Evolutionary conservation across 129 eudicot species (phyloP).

Genomic region (Flaveria ramosissima): DNA sequence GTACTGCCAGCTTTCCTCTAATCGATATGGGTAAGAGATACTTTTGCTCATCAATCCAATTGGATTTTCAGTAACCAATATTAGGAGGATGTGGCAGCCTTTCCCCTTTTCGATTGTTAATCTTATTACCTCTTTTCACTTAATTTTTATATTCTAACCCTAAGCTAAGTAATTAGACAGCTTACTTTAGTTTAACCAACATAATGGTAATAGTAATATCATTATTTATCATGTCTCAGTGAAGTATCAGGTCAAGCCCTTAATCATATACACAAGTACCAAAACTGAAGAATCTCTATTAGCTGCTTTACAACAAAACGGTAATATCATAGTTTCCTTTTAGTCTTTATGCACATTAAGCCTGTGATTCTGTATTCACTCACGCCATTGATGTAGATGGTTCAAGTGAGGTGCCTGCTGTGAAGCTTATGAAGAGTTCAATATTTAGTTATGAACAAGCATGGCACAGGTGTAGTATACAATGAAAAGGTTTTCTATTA

Average conservation of each 20-base stretch:
- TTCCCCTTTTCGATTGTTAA: neutral
- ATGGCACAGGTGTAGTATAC: slow-evolving; percentile 82
- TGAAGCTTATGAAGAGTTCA: slow-evolving; percentile 94
- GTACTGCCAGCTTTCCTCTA: slow-evolving; percentile 60
- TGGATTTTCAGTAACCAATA: too few species aligned
- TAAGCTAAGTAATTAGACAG: neutral
- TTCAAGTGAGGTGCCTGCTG: slow-evolving; percentile 53
- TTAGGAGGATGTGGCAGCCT: slow-evolving; percentile 5
- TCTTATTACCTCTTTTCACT: neutral
- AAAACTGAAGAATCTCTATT: slow-evolving; percentile 76
- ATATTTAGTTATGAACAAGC: slow-evolving; percentile 97
- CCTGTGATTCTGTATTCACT: slow-evolving; percentile 19
- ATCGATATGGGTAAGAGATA: slow-evolving; percentile 71
- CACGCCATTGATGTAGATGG: slow-evolving; percentile 57
- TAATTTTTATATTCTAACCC: neutral
- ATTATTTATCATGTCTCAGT: slow-evolving; percentile 47
- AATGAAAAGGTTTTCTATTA: slow-evolving; percentile 11
- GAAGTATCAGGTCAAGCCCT: slow-evolving; percentile 88
- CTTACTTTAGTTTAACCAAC: slow-evolving; percentile 17
- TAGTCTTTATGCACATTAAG: slow-evolving; percentile 20
- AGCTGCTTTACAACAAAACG: slow-evolving; percentile 72
- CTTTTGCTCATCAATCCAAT: neutral
- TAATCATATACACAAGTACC: slow-evolving; percentile 87
- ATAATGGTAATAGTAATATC: slow-evolving; percentile 13
- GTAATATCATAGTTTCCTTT: slow-evolving; percentile 42